phyloP scores from a whole-genome alignment of 768 basidiomycete species.

The Calocybe cyanea region DNA sequence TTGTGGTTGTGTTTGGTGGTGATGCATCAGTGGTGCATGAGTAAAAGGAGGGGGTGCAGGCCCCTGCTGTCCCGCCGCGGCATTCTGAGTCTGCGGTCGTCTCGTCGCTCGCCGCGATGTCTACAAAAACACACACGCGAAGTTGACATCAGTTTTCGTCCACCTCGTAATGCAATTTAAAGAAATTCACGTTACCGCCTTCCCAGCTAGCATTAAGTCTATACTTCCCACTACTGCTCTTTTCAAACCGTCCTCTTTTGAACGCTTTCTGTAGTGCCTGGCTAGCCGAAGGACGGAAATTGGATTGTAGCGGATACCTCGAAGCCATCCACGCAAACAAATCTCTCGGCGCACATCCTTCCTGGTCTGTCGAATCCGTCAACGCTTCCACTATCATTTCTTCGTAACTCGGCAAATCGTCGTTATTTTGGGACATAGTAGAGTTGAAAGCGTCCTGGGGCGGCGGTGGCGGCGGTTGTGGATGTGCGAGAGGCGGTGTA shows the following conservation, averaged over 20 bases:
- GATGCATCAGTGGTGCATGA: constrained; percentile 45
- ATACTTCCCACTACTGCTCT: constrained; percentile 70
- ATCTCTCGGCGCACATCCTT: constrained; percentile 80
- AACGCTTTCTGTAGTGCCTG: constrained; percentile 87
- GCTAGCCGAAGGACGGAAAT: constrained; percentile 85
- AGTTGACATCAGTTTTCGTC: neutral
- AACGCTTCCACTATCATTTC: constrained; percentile 89
- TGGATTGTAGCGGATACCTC: constrained; percentile 79
- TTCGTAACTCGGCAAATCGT: constrained; percentile 81
- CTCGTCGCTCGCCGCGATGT: constrained; percentile 76
- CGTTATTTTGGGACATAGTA: constrained; percentile 21
- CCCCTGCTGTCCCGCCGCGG: constrained; percentile 22
- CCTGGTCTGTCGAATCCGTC: constrained; percentile 57
- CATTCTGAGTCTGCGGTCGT: constrained; percentile 62
- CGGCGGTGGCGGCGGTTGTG: constrained; percentile 20
- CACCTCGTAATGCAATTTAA: neutral
- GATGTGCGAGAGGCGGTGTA: constrained; percentile 24
- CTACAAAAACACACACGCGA: constrained; percentile 28
- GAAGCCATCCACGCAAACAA: constrained; percentile 82
- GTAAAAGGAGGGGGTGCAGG: constrained; percentile 55
- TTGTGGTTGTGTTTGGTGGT: constrained; percentile 23
- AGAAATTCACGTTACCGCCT: constrained; percentile 67
- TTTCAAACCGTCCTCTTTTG: constrained; percentile 77
- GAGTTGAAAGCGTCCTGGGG: constrained; percentile 20
- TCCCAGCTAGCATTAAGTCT: constrained; percentile 75